Base-by-base conservation (phyloP, 1,284 basidiomycete genomes). In the Coniferiporia sulphurascens region DNA sequence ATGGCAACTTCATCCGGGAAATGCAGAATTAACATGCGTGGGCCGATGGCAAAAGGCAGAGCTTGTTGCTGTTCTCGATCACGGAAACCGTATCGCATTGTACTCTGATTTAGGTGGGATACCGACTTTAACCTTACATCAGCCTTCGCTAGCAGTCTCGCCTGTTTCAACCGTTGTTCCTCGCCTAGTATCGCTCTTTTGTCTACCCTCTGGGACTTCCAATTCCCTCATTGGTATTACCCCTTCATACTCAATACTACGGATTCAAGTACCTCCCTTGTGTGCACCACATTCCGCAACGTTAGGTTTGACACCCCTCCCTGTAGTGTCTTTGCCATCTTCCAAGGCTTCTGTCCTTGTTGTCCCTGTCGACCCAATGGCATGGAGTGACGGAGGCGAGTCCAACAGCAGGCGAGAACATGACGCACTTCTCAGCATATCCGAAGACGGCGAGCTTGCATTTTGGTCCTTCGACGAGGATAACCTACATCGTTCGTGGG, bases 321-420 rank as follows among this genome's bases (percentile, higher is more conserved):
- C 79, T 9, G 74, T 77, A 55, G 75, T 74, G 35, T 70, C 66
- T 44, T 73, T 88, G 4, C 85, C 86, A 1, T 73, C 85, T 9
- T 63, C 75, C 1, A 69, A 70, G 45, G 72, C 76, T 3, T 80
- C 83, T 1, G 78, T 73, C 54, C 73, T 84, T 58, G 84, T 92
- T 35, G 69, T 93, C 10, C 89, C 90, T 4, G 91, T 95, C 3
- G 93, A 95, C 70, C 92, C 93, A 0, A 95, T 95, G 93, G 89
- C 87, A 10, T 94, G 93, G 93, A 78, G 84, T 66, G 67, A 76
- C 66, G 66, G 72, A 69, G 71, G 68, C 56, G 60, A 69, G 54
- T 48, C 44, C 65, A 66, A 59, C 69, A 64, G 10, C 66, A 66
- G 44, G 55, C 63, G 59, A 70, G 15, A 75, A 76, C 87, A 86